phyloP scores from a whole-genome alignment of 345 rosid species.

The Arabis alpina region DNA sequence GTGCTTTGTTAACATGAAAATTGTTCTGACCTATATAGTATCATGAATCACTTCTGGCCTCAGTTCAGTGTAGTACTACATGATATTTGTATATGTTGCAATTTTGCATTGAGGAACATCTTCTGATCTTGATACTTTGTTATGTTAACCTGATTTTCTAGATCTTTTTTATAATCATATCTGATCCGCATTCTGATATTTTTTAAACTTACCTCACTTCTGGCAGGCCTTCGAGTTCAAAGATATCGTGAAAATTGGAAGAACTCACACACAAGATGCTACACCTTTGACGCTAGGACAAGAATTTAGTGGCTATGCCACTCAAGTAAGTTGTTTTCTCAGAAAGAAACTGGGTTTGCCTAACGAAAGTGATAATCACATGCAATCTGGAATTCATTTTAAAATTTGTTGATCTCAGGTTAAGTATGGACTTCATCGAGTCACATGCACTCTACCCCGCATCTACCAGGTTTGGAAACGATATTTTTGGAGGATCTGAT shows the following conservation, averaged over 20 bases:
- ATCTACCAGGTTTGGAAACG: slow-evolving; percentile 76
- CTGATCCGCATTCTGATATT: neutral
- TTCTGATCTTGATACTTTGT: slow-evolving; percentile 11
- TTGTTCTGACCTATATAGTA: neutral
- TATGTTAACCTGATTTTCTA: neutral
- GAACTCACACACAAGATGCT: slow-evolving; percentile 98
- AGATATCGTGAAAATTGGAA: slow-evolving; percentile 93
- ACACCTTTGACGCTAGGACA: slow-evolving; percentile 98
- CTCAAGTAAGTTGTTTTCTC: slow-evolving; percentile 61
- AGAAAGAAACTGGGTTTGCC: neutral
- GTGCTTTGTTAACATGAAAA: neutral
- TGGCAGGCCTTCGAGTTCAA: slow-evolving; percentile 74
- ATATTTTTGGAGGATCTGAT: slow-evolving; percentile 20
- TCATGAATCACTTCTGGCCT: neutral
- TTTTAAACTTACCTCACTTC: neutral
- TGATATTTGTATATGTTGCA: slow-evolving; percentile 20
- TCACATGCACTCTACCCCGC: slow-evolving; percentile 73
- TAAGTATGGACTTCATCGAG: slow-evolving; percentile 82
- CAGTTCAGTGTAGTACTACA: slow-evolving; percentile 11
- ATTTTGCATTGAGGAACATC: slow-evolving; percentile 11
- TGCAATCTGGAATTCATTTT: slow-evolving; percentile 1
- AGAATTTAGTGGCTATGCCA: slow-evolving; percentile 96
- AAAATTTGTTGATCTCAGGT: slow-evolving; percentile 48
- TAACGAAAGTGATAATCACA: slow-evolving; percentile 12
- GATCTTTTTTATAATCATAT: slow-evolving; percentile 4